Percentiles rank a stretch among this genome's conserved stretches.
Evolutionary conservation across 768 basidiomycete genomes (phyloP).

Genomic region (Rhodocollybia butyracea): DNA sequence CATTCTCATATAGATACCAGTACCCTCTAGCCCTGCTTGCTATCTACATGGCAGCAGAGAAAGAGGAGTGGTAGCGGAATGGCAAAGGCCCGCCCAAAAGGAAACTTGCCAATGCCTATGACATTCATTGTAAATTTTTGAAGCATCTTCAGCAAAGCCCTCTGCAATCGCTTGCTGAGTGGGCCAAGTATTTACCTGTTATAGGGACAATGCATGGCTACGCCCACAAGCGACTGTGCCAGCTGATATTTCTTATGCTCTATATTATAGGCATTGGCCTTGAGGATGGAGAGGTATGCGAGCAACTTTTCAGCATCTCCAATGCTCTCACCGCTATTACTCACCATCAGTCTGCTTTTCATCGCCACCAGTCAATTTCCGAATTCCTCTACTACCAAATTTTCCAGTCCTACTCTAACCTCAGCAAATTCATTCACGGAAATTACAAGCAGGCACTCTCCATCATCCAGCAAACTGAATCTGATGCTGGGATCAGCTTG

Average conservation of each 20-base stretch:
- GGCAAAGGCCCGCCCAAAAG: not conserved
- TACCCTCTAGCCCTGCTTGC: not conserved
- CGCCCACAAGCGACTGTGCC: not conserved
- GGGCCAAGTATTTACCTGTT: not conserved
- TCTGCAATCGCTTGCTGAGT: not conserved
- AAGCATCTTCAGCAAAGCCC: constrained; percentile 16
- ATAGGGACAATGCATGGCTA: not conserved
- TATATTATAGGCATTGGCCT: not conserved
- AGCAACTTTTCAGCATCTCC: not conserved
- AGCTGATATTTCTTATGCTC: constrained; percentile 1
- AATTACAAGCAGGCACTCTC: constrained; percentile 16
- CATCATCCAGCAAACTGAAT: not conserved
- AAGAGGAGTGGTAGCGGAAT: not conserved
- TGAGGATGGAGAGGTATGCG: no score
- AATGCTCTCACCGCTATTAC: constrained; percentile 11
- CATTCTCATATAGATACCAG: not conserved
- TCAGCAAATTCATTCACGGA: not conserved
- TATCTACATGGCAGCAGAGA: not conserved
- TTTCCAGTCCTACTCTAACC: constrained; percentile 8
- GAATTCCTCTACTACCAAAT: not conserved
- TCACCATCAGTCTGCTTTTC: constrained; percentile 15
- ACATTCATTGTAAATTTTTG: constrained; percentile 21
- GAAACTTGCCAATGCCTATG: constrained; percentile 11
- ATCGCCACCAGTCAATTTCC: constrained; percentile 11
- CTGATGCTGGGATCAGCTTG: not conserved